phyloP scores from a whole-genome alignment of 139 green algal species.

The Edaphochlamys debaryana region DNA sequence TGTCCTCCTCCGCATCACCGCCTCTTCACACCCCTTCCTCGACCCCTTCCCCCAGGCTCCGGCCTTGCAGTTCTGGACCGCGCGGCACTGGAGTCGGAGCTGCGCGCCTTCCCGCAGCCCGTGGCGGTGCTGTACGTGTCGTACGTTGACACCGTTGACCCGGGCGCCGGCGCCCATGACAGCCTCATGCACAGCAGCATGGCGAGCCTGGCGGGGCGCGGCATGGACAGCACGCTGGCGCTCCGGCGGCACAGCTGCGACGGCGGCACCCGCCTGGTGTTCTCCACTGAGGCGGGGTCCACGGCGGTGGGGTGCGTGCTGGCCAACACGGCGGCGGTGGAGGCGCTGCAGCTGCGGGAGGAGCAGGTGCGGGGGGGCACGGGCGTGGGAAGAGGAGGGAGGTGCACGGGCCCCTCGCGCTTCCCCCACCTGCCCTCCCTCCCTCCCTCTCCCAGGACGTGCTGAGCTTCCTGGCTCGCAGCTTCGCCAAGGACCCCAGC shows the following conservation, averaged over 20 bases:
- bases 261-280: background rate
- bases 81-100: background rate
- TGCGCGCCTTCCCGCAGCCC: background rate
- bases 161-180: background rate
- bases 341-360: conserved; percentile 23
- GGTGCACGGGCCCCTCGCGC: background rate
- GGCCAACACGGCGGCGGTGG: conserved; percentile 4
- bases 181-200: background rate
- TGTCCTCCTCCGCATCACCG: background rate
- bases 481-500: conserved; percentile 23
- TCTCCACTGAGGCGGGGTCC: background rate
- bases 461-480: conserved; percentile 19
- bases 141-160: background rate
- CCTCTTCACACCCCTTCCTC: background rate
- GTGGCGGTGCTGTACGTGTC: conserved; percentile 12
- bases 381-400: background rate
- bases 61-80: background rate
- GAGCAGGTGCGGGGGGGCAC: background rate
- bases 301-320: conserved; percentile 19
- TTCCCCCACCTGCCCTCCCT: background rate
- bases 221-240: too few species aligned
- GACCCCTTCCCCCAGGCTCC: background rate
- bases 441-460: conserved; percentile 9
- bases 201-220: too few species aligned
- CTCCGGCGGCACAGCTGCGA: background rate